A percentile compares a stretch with the other conserved stretches of the same genome.
phyloP scores from a whole-genome alignment of 2,329 filamentous ascomycete genomes.

The Epichloe glyceriae region DNA sequence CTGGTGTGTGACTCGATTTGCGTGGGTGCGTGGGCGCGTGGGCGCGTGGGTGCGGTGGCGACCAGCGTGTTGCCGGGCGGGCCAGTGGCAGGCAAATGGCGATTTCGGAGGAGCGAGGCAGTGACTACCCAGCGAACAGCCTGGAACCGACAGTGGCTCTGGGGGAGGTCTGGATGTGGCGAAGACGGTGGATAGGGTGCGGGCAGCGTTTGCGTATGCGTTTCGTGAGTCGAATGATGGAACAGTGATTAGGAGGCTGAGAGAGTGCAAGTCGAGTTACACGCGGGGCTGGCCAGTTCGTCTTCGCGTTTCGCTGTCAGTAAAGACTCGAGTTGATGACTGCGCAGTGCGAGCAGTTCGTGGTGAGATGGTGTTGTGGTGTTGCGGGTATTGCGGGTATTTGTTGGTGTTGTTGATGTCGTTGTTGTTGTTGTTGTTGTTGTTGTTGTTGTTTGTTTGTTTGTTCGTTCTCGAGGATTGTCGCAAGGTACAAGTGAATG shows the following conservation, averaged over 20 bases:
- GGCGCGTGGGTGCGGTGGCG: conserved; percentile 15
- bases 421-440: not conserved
- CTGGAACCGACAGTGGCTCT: not conserved
- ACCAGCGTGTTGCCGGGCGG: conserved; percentile 19
- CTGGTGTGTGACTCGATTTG: conserved; percentile 6
- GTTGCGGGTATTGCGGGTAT: not conserved
- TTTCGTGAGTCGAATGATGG: not conserved
- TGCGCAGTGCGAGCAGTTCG: not conserved
- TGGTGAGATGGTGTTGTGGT: not conserved
- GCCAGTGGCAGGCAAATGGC: conserved; percentile 21
- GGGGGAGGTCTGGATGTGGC: conserved; percentile 5
- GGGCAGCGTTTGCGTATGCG: not conserved
- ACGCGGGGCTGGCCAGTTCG: not conserved
- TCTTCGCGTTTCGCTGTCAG: not conserved
- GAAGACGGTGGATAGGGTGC: not conserved
- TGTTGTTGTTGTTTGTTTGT: not conserved
- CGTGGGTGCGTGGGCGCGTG: not conserved
- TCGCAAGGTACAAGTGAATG: conserved; percentile 40
- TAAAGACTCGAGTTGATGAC: conserved; percentile 1
- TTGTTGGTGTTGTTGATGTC: no score
- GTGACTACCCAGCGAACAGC: conserved; percentile 2
- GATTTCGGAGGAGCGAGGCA: conserved; percentile 25
- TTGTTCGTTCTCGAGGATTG: conserved; percentile 8
- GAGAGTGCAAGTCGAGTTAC: not conserved
- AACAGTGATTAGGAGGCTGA: not conserved